phyloP scores from a whole-genome alignment of 169 alveolate species.

The Plasmodium vinckei region DNA sequence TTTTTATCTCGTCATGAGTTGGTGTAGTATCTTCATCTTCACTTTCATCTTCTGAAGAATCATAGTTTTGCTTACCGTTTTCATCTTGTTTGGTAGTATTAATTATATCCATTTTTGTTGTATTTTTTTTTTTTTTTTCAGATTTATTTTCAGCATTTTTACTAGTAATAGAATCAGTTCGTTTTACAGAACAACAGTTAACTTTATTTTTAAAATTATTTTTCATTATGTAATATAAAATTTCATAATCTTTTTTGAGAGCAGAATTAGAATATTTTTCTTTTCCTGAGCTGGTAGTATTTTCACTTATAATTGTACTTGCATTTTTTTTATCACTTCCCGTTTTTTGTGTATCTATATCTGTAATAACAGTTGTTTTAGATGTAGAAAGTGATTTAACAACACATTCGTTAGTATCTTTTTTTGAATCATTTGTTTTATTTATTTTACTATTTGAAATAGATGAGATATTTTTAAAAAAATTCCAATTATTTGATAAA shows the following conservation, averaged over 20 bases:
- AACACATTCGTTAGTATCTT: not conserved
- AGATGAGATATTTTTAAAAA: conserved; percentile 66
- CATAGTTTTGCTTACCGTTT: not conserved
- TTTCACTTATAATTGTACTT: too few species aligned
- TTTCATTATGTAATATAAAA: conserved; percentile 56
- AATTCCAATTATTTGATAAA: conserved; percentile 67
- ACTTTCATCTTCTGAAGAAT: not conserved
- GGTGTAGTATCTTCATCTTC: not conserved
- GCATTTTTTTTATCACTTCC: not conserved
- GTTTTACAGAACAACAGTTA: conserved; percentile 57
- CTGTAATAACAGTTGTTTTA: conserved; percentile 29
- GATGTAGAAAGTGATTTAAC: not conserved
- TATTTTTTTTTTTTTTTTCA: not conserved
- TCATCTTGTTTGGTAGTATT: not conserved
- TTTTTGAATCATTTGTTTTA: conserved; percentile 2
- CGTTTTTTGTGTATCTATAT: conserved; percentile 1
- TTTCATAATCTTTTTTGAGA: conserved; percentile 47
- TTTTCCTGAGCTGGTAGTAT: too few species aligned
- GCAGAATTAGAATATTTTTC: conserved; percentile 33
- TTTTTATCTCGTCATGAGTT: not conserved
- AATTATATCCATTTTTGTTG: not conserved
- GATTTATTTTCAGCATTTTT: conserved; percentile 6
- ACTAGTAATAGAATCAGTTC: not conserved
- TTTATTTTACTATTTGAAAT: conserved; percentile 23
- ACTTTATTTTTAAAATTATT: conserved; percentile 52